Evolutionary conservation across 768 basidiomycete genomes (phyloP), one percentile per base, ranked within the genome.

Genomic region (Amyloporia xantha): DNA sequence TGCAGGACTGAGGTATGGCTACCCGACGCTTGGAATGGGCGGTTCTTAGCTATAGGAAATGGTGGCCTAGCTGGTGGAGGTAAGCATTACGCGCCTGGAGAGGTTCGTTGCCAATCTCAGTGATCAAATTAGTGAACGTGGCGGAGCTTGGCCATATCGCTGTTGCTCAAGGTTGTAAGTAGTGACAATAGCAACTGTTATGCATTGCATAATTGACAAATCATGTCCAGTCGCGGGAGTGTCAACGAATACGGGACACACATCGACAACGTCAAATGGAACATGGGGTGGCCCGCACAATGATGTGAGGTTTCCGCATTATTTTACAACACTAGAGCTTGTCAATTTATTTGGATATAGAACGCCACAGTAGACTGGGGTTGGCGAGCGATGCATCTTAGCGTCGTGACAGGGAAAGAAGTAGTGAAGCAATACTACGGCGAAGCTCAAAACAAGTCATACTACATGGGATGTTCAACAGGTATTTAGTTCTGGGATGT

Each of bases 381-480:
- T 2, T 62, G 54, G 52, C 53, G 63, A 2, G 61, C 63, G 9
- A 28, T 66, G 41, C 66, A 65, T 48, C 50, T 59, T 17, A 56
- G 54, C 39, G 59, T 59, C 2, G 51, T 61, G n/a, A 47, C 55
- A 1, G 60, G 60, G 1, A 67, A 66, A 47, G 53, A 59, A 44
- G 49, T 67, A 23, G 55, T 63, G 11, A 35, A 59, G 15, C 45
- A 54, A 12, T 67, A 62, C 44, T 67, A 67, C 47, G 51, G 51
- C 19, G 23, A 26, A 3, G 24, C 49, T 4, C 49, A 53, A 15
- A 48, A 44, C n/a, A 63, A 60, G 49, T 56, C 60, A 12, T 67
- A 67, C 42, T 67, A 56, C 41, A 30, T 61, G 6, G 64, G 66
- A 4, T 67, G 66, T 49, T 64, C 63, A 0, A 62, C 58, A 1